Evolutionary conservation across 345 rosid genomes (phyloP), one percentile per base, ranked within the genome.

Genomic region (Bretschneidera sinensis): DNA sequence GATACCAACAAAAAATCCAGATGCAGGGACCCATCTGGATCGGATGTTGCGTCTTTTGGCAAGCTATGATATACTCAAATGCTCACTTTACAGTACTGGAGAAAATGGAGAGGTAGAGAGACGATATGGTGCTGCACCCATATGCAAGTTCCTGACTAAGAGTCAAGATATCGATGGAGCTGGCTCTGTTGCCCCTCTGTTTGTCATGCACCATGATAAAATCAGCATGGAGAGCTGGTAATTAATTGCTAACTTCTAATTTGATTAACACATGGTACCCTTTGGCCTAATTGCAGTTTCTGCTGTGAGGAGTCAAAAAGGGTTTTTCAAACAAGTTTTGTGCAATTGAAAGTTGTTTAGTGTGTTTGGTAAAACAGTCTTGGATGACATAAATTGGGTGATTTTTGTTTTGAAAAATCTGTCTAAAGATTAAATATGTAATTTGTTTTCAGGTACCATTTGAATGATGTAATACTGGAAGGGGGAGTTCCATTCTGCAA

Each of bases 401-500:
- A 25, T 43, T 10, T 39, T 49, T 28, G 17, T 56, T n/a, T n/a
- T n/a, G n/a, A n/a, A n/a, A n/a, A n/a, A n/a, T n/a, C n/a, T n/a
- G n/a, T n/a, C n/a, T n/a, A n/a, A n/a, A n/a, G 23, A 17, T 54
- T 23, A 24, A n/a, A 18, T 28, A 19, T 48, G 8, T 21, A 20
- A 52, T n/a, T 28, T 0, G 23, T 17, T n/a, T 1, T 24, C 51
- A 83, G 85, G 83, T 74, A 76, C 70, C 17, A 72, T 64, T 65
- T 81, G 55, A 81, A 76, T 63, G 82, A 76, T 17, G 76, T 67
- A 16, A 71, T 80, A 39, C 59, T 78, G 0, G 71, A 78, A 22
- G 83, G 85, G 53, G 78, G 82, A 4, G 21, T 81, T 66, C 84
- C 89, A 48, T 84, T 84, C 18, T 68, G 73, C 76, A 84, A 73